Base-by-base conservation (phyloP, 2,329 filamentous ascomycete genomes). In the Trichoderma oligosporum region DNA sequence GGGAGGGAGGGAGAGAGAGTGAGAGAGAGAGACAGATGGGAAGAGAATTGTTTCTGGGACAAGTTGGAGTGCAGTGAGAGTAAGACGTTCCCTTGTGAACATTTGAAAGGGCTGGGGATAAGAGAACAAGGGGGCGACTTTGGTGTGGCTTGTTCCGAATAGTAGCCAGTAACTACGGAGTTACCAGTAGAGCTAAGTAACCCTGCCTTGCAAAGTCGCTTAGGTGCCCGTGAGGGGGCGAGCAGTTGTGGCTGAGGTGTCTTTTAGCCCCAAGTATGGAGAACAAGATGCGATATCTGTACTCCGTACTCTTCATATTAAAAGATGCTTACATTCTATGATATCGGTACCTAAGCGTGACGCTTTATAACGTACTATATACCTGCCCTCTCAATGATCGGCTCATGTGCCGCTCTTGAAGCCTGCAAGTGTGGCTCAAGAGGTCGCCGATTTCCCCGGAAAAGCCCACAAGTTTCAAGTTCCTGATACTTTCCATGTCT, bases 31-130 rank as follows among this genome's bases (percentile, higher is more conserved):
- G 20, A n/a, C 31, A 11, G 8, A 4, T 36, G 46, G 16, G 14
- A 12, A 18, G 14, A 12, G 44, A 33, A 3, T 11, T 35, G 46
- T 12, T 45, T 44, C 18, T 12, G 18, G 18, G 16, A 11, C 36
- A 44, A 9, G 3, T 22, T 41, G 48, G 16, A 33, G 35, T 18
- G 49, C 20, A 16, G 49, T 31, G 27, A 52, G 51, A 38, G 55
- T 46, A 25, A 52, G 55, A 57, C 39, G 39, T 56, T 56, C 27
- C 53, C 42, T 47, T 48, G 42, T 35, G 44, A 48, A 39, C 22
- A 20, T 27, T 25, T 44, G 22, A 7, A 38, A 46, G 51, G 51
- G 51, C 51, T 55, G 51, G 41, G 22, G 27, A 46, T 11, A 16
- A 7, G 22, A 5, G 14, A 22, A n/a, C 18, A 33, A 25, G 42